Conservation (phyloP, 176 grass and related monocot genomes). For the Carex scoparia region DNA sequence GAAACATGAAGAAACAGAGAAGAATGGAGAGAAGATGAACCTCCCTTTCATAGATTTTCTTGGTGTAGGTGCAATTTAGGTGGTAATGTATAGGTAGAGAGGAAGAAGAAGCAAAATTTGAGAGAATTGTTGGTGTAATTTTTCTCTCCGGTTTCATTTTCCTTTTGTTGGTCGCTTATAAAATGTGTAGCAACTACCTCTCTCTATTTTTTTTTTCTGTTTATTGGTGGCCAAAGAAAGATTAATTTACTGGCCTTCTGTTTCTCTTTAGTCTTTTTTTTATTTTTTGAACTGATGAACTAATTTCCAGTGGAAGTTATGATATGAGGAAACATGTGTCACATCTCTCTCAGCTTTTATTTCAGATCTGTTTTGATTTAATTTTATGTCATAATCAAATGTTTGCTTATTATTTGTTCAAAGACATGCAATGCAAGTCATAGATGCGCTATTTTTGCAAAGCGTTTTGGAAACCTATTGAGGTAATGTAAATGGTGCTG, state of each 20-base stretch:
- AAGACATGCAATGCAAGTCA: background rate
- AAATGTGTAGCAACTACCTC: conserved; percentile 19
- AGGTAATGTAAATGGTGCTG: background rate
- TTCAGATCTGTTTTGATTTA: background rate
- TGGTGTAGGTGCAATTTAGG: conserved; percentile 51
- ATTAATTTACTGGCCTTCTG: background rate
- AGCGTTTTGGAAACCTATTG: background rate
- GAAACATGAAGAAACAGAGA: conserved; percentile 9
- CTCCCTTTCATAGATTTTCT: conserved; percentile 75
- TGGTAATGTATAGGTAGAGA: conserved; percentile 6
- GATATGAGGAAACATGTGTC: conserved; percentile 7
- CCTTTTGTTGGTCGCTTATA: background rate
- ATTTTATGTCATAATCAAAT: background rate
- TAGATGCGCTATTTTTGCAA: background rate
- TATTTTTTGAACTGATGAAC: background rate
- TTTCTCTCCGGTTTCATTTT: conserved; percentile 15
- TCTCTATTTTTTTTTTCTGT: background rate
- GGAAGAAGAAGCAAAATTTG: background rate
- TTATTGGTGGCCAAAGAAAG: conserved; percentile 1
- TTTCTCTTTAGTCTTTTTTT: background rate
- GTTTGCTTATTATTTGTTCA: background rate
- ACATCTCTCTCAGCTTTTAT: conserved; percentile 1
- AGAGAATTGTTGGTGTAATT: conserved; percentile 17
- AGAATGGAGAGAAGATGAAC: conserved; percentile 21
- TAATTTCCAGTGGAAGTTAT: background rate